Percentiles rank a stretch among this genome's conserved stretches.
Conservation (phyloP, 2,329 filamentous ascomycete species). For the Penicillium decumbens region DNA sequence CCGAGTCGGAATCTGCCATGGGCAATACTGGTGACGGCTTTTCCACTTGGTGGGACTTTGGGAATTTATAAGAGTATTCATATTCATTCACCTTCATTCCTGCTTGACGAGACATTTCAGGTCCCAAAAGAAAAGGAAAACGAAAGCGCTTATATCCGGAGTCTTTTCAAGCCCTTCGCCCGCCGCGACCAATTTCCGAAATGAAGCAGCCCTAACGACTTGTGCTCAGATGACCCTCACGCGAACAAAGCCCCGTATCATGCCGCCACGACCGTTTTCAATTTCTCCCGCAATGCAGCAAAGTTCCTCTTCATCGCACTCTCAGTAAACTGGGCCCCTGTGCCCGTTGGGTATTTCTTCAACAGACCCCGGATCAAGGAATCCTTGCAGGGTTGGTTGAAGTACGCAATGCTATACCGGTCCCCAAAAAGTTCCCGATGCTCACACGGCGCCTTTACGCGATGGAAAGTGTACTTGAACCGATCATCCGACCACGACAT, state of each 20-base stretch:
- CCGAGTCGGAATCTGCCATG: conserved; percentile 24
- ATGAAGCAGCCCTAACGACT: conserved; percentile 4
- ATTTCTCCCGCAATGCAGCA: conserved; percentile 49
- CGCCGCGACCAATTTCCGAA: not conserved
- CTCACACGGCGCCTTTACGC: conserved; percentile 58
- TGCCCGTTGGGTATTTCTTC: conserved; percentile 60
- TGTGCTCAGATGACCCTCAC: conserved; percentile 14
- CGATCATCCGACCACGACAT: conserved; percentile 65
- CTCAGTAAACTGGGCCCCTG: conserved; percentile 57
- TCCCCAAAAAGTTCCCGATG: conserved; percentile 53
- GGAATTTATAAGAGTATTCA: conserved; percentile 29
- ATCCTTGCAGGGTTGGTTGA: conserved; percentile 60
- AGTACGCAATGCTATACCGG: conserved; percentile 62
- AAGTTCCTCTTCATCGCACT: conserved; percentile 56
- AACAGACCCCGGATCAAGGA: conserved; percentile 56
- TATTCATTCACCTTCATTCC: conserved; percentile 22
- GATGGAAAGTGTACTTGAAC: conserved; percentile 63
- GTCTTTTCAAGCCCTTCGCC: not conserved
- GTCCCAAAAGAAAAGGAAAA: not conserved
- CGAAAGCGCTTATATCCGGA: not conserved
- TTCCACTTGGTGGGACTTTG: conserved; percentile 36
- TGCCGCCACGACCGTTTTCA: conserved; percentile 28
- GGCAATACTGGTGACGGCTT: conserved; percentile 30
- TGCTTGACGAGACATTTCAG: conserved; percentile 12
- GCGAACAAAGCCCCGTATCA: conserved; percentile 12